Evolutionary conservation across 768 basidiomycete genomes (phyloP).

Genomic region (Rhodosporidiobolus sp.): DNA sequence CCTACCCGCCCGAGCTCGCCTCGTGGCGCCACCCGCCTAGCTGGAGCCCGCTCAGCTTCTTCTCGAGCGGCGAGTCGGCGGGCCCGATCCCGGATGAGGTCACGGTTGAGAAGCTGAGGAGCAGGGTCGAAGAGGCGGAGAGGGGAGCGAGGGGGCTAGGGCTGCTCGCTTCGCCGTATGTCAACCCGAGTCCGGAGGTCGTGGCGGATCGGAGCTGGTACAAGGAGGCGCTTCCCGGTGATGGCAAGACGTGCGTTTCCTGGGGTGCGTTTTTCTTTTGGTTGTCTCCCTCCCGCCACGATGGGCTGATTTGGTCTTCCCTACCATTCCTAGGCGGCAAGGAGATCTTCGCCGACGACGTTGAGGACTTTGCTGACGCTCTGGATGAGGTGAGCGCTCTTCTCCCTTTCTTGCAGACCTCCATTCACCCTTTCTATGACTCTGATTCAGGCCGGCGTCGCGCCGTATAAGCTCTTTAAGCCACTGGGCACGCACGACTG

Average conservation of each 20-base stretch:
- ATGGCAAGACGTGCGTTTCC: conserved; percentile 20
- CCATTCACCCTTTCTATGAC: neutral
- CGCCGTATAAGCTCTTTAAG: neutral
- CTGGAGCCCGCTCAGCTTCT: conserved; percentile 18
- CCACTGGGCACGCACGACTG: conserved; percentile 18
- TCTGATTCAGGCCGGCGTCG: conserved; percentile 8
- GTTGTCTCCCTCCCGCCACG: neutral
- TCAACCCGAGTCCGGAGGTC: conserved; percentile 32
- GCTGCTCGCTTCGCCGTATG: conserved; percentile 28
- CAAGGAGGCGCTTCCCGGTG: conserved; percentile 19
- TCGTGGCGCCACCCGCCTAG: neutral
- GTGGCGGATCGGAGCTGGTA: conserved; percentile 23
- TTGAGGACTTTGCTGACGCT: conserved; percentile 1
- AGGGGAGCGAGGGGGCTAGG: conserved; percentile 6
- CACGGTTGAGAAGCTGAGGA: neutral
- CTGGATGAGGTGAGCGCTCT: conserved; percentile 5
- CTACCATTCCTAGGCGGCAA: conserved; percentile 14
- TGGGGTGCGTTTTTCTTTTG: conserved; percentile 12
- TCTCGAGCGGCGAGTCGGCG: neutral
- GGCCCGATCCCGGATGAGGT: neutral
- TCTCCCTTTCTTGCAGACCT: too few relatives aligned
- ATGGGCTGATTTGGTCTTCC: too few relatives aligned
- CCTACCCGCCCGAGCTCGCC: neutral
- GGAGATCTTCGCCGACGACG: conserved; percentile 34
- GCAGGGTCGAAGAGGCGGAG: neutral